phyloP scores from a whole-genome alignment of 805 yeast genomes.

The Cyberlindnera petersonii region DNA sequence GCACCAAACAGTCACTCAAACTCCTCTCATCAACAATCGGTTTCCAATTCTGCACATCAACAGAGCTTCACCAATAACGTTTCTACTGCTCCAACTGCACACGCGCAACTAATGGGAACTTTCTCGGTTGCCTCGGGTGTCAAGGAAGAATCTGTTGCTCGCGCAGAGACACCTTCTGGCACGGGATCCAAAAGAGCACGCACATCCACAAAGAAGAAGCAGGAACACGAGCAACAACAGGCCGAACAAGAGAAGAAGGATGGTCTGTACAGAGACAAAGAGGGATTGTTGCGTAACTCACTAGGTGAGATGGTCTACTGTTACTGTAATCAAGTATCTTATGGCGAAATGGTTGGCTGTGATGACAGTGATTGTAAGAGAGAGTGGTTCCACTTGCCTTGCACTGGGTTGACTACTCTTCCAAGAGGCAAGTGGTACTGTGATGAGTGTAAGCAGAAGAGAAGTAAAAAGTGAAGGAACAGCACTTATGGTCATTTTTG shows the following conservation, averaged over 20 bases:
- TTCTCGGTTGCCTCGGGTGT: not conserved
- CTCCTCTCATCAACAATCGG: not conserved
- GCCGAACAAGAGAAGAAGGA: slow-evolving; percentile 10
- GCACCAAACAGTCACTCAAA: not conserved
- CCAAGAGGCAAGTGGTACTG: slow-evolving; percentile 88
- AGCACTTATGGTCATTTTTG: not conserved
- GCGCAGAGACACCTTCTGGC: slow-evolving; percentile 22
- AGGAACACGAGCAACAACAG: slow-evolving; percentile 15
- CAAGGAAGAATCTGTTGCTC: slow-evolving; percentile 8
- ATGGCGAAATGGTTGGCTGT: slow-evolving; percentile 99
- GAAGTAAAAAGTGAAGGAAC: slow-evolving; percentile 37
- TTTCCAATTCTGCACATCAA: not conserved
- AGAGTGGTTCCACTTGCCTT: slow-evolving; percentile 95
- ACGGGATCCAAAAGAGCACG: slow-evolving; percentile 21
- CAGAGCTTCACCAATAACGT: slow-evolving; percentile 5
- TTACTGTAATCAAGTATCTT: slow-evolving; percentile 94
- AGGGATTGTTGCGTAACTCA: slow-evolving; percentile 19
- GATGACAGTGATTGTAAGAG: slow-evolving; percentile 89
- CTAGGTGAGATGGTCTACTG: slow-evolving; percentile 81
- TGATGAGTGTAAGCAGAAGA: slow-evolving; percentile 49
- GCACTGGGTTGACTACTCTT: slow-evolving; percentile 80
- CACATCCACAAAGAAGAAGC: slow-evolving; percentile 16
- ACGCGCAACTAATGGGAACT: slow-evolving; percentile 4
- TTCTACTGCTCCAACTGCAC: slow-evolving; percentile 8
- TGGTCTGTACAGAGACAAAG: slow-evolving; percentile 15